Conservation (phyloP, 257 asterid genomes). For the Salvia hispanica region DNA sequence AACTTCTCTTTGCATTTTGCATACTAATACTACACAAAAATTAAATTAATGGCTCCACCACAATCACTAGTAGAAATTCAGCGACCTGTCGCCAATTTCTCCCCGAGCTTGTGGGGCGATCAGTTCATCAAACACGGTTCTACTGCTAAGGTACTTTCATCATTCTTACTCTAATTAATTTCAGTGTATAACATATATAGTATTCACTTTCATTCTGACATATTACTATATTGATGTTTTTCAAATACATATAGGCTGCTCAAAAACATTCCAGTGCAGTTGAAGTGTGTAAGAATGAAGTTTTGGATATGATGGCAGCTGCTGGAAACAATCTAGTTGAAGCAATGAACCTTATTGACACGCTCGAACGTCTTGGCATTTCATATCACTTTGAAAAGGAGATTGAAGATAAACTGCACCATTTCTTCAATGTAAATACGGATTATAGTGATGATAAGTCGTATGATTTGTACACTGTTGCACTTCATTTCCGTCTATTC, state of each 20-base stretch:
- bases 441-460: too few species aligned
- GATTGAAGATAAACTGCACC: slow-evolving; percentile 16
- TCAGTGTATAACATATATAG: too few species aligned
- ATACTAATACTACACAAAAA: too few species aligned
- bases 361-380: slow-evolving; percentile 22
- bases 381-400: slow-evolving; percentile 30
- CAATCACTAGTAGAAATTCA: not conserved
- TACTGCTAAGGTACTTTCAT: too few species aligned
- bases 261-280: not conserved
- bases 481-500: slow-evolving; percentile 21
- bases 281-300: not conserved
- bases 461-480: slow-evolving; percentile 25
- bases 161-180: too few species aligned
- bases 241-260: not conserved
- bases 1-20: too few species aligned
- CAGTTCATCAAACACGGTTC: not conserved
- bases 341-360: not conserved
- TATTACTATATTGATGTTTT: too few species aligned
- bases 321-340: not conserved
- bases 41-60: too few species aligned
- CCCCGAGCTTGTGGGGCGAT: not conserved
- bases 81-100: not conserved
- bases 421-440: not conserved
- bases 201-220: too few species aligned
- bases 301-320: not conserved